Percentiles rank a stretch among this genome's conserved stretches.
phyloP scores from a whole-genome alignment of 169 alveolate species.

The Plasmodium billcollinsi region DNA sequence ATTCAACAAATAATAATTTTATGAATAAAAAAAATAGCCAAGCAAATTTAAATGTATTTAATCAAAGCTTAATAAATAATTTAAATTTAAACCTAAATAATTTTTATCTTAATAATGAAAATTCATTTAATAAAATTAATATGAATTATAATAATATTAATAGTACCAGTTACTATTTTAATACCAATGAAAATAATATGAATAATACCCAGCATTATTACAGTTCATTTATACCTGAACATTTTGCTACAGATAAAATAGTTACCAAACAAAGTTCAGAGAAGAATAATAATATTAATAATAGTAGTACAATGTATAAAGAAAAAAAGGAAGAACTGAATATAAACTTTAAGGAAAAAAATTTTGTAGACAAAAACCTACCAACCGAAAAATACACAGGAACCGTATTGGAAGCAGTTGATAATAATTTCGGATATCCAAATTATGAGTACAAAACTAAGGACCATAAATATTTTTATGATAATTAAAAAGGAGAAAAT shows the following conservation, averaged over 20 bases:
- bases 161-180: constrained; percentile 21
- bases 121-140: constrained; percentile 28
- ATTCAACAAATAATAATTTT: constrained; percentile 12
- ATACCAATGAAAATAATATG: constrained; percentile 13
- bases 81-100: constrained; percentile 13
- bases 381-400: constrained; percentile 19
- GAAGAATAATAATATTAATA: constrained; percentile 13
- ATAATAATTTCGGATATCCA: constrained; percentile 17
- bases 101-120: constrained; percentile 27
- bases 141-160: constrained; percentile 30
- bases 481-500: neutral
- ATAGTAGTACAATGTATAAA: constrained; percentile 27
- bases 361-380: constrained; percentile 35
- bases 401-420: constrained; percentile 26
- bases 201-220: constrained; percentile 26
- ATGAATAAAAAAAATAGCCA: constrained; percentile 31
- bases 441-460: constrained; percentile 50
- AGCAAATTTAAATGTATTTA: constrained; percentile 21
- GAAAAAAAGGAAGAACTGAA: constrained; percentile 43
- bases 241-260: constrained; percentile 3
- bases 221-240: constrained; percentile 4
- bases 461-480: constrained; percentile 56
- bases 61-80: constrained; percentile 26
- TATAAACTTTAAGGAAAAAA: constrained; percentile 25
- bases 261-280: neutral